Percentiles rank a stretch among this genome's conserved stretches.
Evolutionary conservation across 2,329 filamentous ascomycete species (phyloP).

Genomic region (Ceratocystis cubensis): DNA sequence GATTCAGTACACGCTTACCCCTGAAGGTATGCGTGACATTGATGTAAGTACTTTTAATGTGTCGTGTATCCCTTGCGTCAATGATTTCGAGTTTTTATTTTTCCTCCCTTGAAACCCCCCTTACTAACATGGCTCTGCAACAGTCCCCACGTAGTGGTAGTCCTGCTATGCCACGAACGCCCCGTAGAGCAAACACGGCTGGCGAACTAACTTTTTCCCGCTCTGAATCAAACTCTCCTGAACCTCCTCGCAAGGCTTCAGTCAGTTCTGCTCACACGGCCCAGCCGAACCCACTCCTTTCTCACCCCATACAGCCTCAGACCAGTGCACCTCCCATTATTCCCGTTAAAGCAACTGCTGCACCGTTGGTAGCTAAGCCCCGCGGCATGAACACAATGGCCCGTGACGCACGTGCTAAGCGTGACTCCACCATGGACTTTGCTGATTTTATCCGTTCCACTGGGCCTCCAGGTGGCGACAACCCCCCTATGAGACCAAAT

Average conservation of each 20-base stretch:
- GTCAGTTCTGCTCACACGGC: slow-evolving; percentile 20
- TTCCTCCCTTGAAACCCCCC: slow-evolving; percentile 4
- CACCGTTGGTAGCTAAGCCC: slow-evolving; percentile 2
- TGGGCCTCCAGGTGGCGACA: slow-evolving; percentile 46
- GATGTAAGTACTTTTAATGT: slow-evolving; percentile 41
- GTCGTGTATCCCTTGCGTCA: background rate
- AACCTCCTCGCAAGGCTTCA: slow-evolving; percentile 23
- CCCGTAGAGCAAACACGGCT: slow-evolving; percentile 38
- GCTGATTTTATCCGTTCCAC: slow-evolving; percentile 83
- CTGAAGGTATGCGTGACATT: slow-evolving; percentile 64
- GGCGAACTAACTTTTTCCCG: slow-evolving; percentile 33
- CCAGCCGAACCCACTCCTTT: slow-evolving; percentile 18
- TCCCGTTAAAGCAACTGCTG: slow-evolving; percentile 19
- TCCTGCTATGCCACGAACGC: slow-evolving; percentile 32
- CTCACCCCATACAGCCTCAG: slow-evolving; percentile 18
- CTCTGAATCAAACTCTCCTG: slow-evolving; percentile 35
- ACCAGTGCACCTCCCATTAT: slow-evolving; percentile 21
- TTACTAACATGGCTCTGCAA: slow-evolving; percentile 12
- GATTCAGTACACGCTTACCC: slow-evolving; percentile 70
- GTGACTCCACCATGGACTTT: slow-evolving; percentile 67
- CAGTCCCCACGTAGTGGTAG: slow-evolving; percentile 26
- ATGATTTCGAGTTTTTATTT: background rate
- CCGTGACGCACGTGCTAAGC: slow-evolving; percentile 58
- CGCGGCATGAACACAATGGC: slow-evolving; percentile 29
- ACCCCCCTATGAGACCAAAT: slow-evolving; percentile 24